A percentile compares a stretch with the other conserved stretches of the same genome.
Evolutionary conservation across 495 filamentous ascomycete genomes (phyloP).

Genomic region (Monascus purpureus): DNA sequence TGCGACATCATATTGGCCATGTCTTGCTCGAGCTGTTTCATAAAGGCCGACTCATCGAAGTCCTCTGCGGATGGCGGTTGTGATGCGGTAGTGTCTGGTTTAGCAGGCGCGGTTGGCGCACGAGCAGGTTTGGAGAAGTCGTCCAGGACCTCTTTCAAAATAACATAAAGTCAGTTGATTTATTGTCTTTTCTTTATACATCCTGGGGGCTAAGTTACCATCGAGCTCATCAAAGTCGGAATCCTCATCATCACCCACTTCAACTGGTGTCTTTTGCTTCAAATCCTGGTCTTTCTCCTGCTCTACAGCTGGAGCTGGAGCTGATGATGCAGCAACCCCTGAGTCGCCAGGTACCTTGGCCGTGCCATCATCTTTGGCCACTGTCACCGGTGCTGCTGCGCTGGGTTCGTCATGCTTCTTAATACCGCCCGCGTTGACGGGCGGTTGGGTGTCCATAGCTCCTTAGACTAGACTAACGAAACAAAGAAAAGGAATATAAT

Average conservation of each 20-base stretch:
- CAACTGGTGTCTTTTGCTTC: conserved; percentile 3
- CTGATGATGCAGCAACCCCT: not conserved
- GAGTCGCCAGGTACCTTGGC: too few species aligned
- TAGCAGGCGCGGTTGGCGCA: conserved; percentile 17
- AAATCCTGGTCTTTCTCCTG: conserved; percentile 7
- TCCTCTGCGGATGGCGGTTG: conserved; percentile 8
- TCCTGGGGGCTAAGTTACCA: too few species aligned
- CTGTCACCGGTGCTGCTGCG: too few species aligned
- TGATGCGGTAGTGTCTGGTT: conserved; percentile 13
- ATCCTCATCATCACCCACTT: conserved; percentile 21
- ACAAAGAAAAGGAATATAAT: too few species aligned
- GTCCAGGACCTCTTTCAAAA: conserved; percentile 65
- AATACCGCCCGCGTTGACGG: not conserved
- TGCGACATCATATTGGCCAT: conserved; percentile 67
- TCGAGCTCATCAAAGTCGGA: conserved; percentile 82
- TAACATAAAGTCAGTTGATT: not conserved
- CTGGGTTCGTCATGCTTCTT: too few species aligned
- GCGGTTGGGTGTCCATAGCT: too few species aligned
- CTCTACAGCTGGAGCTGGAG: not conserved
- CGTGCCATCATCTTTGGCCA: too few species aligned
- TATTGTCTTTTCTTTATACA: too few species aligned
- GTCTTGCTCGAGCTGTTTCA: conserved; percentile 68
- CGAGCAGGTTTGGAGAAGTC: conserved; percentile 48
- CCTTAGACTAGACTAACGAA: too few species aligned
- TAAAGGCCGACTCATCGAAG: conserved; percentile 49